These are phyloP conservation scores for Triticum aestivum DNA, from an alignment of 176 grass and related monocot genomes.

Conservation along the genomic window IWGSC_CS_RefSeq_v2.1 NC_057812.1:511573566-511574065, in stretches of 20 bases:
- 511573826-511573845: background rate
- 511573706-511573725: constrained; percentile 5
- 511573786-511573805: background rate
- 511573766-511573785: background rate
- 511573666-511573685: background rate
- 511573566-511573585: background rate
- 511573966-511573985: background rate
- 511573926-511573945: background rate
- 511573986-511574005: background rate
- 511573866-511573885: background rate
- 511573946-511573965: background rate
- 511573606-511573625: background rate
- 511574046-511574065: background rate
- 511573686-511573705: background rate
- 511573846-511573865: background rate
- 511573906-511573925: background rate
- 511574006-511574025: background rate
- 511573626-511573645: background rate
- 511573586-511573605: background rate
- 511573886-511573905: background rate
- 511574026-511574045: background rate
- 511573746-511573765: background rate
- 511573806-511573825: background rate
- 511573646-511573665: background rate
- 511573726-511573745: background rate